Evolutionary conservation across 805 yeast species (phyloP), one percentile per base, ranked within the genome.

Genomic region (Alloascoidea hylecoeti): DNA sequence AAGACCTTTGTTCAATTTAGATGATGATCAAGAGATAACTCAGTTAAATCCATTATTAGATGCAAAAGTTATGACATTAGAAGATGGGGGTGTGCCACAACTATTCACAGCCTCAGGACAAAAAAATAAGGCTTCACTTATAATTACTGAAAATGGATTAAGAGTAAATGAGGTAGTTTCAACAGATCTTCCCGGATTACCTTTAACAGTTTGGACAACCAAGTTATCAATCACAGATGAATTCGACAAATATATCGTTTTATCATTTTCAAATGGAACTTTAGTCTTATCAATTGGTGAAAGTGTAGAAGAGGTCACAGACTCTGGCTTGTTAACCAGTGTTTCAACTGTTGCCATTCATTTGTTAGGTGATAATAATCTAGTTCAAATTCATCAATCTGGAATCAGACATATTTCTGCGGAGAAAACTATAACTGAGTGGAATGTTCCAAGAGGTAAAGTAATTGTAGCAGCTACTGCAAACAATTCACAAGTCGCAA

Each of bases 361-460:
- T 35, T 83, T 78, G 46, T 63, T 88, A 41, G 94, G 94, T 0
- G 42, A 44, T 2, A 48, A 54, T 3, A 71, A 89, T 0, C 52
- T 86, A 0, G 70, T 79, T 4, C 98, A 89, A 52, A 66, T 89
- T 1, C 81, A 82, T 51, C 45, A 72, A 0, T 65, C 71, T 42
- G 95, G 92, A 3, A 60, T 89, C 16, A 63, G 78, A 13, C 84
- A 80, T 46, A 59, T 79, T 2, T 49, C 53, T 30, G 45, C 52
- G 40, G 46, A 47, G 15, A 48, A 47, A 18, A 45, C 49, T n/a
- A 52, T 57, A 34, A 51, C 57, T n/a, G 56, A 66, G 12, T 92
- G 97, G 97, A 61, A 56, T 18, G 84, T 95, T 1, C 94, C 96
- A 0, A 75, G 78, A 0, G 94, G 92, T 2, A 70, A 76, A 15